phyloP scores from a whole-genome alignment of 768 basidiomycete species.

The Cystobasidium tubakii region DNA sequence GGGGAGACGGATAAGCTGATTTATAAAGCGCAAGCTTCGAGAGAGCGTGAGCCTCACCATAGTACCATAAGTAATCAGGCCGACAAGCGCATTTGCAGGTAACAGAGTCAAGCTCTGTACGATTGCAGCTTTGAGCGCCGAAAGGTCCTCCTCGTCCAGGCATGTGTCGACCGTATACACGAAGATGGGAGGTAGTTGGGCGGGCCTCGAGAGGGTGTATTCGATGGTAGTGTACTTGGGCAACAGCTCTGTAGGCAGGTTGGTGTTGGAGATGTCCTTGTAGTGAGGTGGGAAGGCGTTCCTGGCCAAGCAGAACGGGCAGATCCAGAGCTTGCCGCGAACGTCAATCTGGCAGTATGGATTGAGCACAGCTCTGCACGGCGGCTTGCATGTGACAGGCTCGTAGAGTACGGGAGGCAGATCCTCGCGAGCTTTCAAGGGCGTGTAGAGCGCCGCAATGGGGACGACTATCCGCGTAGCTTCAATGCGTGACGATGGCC shows the following conservation, averaged over 20 bases:
- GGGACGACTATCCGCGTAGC: conserved; percentile 96
- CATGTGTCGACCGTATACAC: conserved; percentile 96
- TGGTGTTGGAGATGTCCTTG: conserved; percentile 95
- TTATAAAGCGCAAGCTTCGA: conserved; percentile 6
- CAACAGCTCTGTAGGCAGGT: conserved; percentile 88
- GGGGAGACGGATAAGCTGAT: neutral
- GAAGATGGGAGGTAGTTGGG: conserved; percentile 90
- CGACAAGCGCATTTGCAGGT: conserved; percentile 89
- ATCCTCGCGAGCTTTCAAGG: conserved; percentile 86
- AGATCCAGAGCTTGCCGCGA: conserved; percentile 97
- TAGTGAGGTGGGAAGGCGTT: conserved; percentile 98
- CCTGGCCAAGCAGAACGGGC: conserved; percentile 93
- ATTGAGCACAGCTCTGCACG: conserved; percentile 94
- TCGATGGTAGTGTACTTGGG: conserved; percentile 99
- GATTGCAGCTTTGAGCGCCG: conserved; percentile 88
- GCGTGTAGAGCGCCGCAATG: conserved; percentile 94
- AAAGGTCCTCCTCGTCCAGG: conserved; percentile 81
- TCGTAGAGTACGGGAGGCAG: conserved; percentile 94
- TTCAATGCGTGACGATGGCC: conserved; percentile 89
- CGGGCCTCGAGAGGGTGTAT: conserved; percentile 90
- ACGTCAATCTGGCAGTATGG: conserved; percentile 86
- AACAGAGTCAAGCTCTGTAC: conserved; percentile 87
- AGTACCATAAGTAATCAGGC: conserved; percentile 91
- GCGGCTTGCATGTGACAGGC: conserved; percentile 95
- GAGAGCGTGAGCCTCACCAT: conserved; percentile 62